Base-by-base conservation (phyloP, 2,329 filamentous ascomycete species). In the Hypoxylon sp. region DNA sequence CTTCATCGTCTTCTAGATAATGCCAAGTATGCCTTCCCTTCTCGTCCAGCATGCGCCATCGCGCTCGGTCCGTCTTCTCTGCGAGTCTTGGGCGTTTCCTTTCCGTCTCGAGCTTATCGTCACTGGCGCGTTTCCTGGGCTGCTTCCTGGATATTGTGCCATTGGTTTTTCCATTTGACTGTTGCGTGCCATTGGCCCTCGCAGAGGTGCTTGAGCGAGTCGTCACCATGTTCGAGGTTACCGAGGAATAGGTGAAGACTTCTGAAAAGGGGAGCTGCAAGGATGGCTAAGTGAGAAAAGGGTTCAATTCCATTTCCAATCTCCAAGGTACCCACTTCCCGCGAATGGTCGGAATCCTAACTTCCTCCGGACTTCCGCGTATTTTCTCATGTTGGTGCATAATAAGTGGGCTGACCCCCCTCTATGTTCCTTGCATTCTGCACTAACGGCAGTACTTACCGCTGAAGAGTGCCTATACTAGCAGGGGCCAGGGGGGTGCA, bases 1-100 rank as follows among this genome's bases (percentile, higher is more conserved):
- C 89, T 63, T 92, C 84, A 22, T 89, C 85, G 56, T 96, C 90
- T 8, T 87, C 87, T 2, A 99, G 82, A 76, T 98, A 99, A 74
- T 96, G 92, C 96, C 96, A 99, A 52, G 93, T 97, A 73, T 97
- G 93, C 58, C 92, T 86, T 50, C 96, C 95, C 53, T 87, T 85
- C 64, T 97, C 92, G 74, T 96, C 91, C 65, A 88, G 86, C 76
- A 98, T 80, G 66, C 96, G 87, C 96, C 96, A 99, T 78, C 91
- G 85, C 6, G 88, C 86, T 70, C 87, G 87, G 78, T 99, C 95
- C 3, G 93, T 97, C 74, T 86, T 88, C 38, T 83, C 80, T 46
- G 79, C 79, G 49, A 88, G 76, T 65, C 77, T 82, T 30, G 82
- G 82, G 50, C 78, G 80, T 70, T 85, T 86, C 11, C 75, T 57